Conservation (phyloP, 2,329 filamentous ascomycete species). For the Cordyceps pruinosa region DNA sequence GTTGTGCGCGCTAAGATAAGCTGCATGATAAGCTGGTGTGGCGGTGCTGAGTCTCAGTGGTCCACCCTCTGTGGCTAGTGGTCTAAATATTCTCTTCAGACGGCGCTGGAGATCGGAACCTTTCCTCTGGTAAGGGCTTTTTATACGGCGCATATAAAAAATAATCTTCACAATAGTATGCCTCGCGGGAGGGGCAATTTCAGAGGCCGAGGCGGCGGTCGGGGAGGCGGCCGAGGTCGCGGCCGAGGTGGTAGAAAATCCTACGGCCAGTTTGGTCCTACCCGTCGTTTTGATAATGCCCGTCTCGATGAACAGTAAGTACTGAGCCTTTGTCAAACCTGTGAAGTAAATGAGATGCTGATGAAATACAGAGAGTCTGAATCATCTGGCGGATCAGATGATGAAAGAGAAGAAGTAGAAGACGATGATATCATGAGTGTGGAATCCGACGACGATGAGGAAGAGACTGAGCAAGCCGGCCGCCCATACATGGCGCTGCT, state of each 20-base stretch:
- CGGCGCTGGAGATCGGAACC: constrained; percentile 13
- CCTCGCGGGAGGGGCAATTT: constrained; percentile 28
- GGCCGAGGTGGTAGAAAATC: constrained; percentile 26
- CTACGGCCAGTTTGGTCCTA: constrained; percentile 25
- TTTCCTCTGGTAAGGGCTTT: constrained; percentile 23
- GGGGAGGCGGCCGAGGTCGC: constrained; percentile 23
- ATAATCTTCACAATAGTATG: constrained; percentile 23
- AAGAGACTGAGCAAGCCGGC: constrained; percentile 37
- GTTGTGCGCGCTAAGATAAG: constrained; percentile 52
- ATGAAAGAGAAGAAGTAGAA: constrained; percentile 22
- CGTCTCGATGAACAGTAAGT: constrained; percentile 31
- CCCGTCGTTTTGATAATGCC: constrained; percentile 29
- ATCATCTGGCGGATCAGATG: constrained; percentile 21
- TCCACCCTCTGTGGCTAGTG: constrained; percentile 28
- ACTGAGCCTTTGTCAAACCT: background rate
- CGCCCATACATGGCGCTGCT: constrained; percentile 52
- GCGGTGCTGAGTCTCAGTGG: constrained; percentile 21
- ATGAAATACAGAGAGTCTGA: constrained; percentile 12
- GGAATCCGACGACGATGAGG: constrained; percentile 37
- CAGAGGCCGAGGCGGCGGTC: constrained; percentile 23
- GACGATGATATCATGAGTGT: constrained; percentile 32
- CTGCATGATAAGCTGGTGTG: constrained; percentile 27
- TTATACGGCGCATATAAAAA: constrained; percentile 15
- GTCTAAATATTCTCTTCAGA: constrained; percentile 16
- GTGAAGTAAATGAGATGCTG: background rate